Conservation (phyloP, 345 rosid species). For the Schrenkiella parvula region DNA sequence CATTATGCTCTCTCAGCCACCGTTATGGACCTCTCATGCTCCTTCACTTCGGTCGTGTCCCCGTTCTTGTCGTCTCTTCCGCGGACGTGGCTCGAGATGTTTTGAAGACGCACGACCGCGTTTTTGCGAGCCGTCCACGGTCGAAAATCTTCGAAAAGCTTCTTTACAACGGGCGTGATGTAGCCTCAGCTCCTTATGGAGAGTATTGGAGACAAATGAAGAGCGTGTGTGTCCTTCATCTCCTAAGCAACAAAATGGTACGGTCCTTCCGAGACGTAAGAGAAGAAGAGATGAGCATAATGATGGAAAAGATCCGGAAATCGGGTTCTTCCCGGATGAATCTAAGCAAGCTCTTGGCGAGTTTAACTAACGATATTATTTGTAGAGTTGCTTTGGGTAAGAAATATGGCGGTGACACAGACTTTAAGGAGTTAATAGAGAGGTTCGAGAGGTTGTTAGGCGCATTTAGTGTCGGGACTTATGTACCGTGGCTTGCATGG, state of each 20-base stretch:
- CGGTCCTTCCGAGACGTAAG: constrained; percentile 35
- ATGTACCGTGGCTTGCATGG: constrained; percentile 54
- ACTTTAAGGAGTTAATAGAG: constrained; percentile 32
- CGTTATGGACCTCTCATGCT: constrained; percentile 54
- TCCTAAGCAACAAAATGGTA: constrained; percentile 46
- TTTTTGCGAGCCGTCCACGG: constrained; percentile 44
- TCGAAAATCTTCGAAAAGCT: constrained; percentile 25
- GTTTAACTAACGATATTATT: constrained; percentile 40
- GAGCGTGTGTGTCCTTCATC: constrained; percentile 41
- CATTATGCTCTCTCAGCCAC: constrained; percentile 36
- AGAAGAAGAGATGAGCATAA: constrained; percentile 42
- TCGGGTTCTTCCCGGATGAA: constrained; percentile 27
- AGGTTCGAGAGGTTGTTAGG: constrained; percentile 39
- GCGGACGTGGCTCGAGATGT: constrained; percentile 42
- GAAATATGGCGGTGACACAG: constrained; percentile 39
- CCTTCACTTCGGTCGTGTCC: constrained; percentile 43
- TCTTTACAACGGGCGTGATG: constrained; percentile 37
- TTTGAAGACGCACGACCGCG: constrained; percentile 51
- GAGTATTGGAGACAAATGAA: constrained; percentile 69
- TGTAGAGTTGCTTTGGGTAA: constrained; percentile 53
- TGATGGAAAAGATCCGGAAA: constrained; percentile 29
- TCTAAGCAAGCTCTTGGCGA: constrained; percentile 33
- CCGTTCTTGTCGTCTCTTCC: constrained; percentile 49
- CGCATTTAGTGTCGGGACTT: constrained; percentile 36
- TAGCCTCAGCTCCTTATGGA: constrained; percentile 46